Evolutionary conservation across 139 green algal species (phyloP), one percentile per base, ranked within the genome.

Genomic region (Edaphochlamys debaryana): DNA sequence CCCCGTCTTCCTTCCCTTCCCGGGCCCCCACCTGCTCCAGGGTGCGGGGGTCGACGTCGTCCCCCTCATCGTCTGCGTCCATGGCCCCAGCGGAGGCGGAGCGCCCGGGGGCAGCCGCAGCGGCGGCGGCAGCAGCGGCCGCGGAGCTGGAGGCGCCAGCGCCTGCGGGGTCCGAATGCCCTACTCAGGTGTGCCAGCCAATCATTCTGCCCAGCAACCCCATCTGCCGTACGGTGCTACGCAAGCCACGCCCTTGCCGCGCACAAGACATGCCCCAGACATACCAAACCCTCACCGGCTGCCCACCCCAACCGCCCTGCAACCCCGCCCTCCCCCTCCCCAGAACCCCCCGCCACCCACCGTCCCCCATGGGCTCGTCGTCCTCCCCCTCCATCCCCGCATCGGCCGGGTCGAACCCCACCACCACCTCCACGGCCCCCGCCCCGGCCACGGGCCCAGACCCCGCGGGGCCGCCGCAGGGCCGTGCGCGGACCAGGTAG

Each of bases 1-100:
- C n/a, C n/a, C n/a, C n/a, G n/a, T n/a, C n/a, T n/a, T n/a, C n/a
- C n/a, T n/a, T n/a, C n/a, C n/a, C n/a, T n/a, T n/a, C n/a, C n/a
- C n/a, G n/a, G n/a, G n/a, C n/a, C n/a, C n/a, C n/a, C n/a, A n/a
- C n/a, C 48, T 88, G 75, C 62, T 73, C 71, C 69, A 96, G 82
- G 11, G 92, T 94, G 69, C 92, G 88, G 0, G 93, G 90, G 82
- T 93, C 92, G 19, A 94, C 74, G 56, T 93, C 91, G 37, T 87
- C 85, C 54, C 90, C 89, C 41, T 90, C 88, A 76, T 89, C 74
- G 38, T 84, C 78, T 9, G 17, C 52, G 52, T 4, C 52, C 4
- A 4, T 20, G 52, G 17, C 52, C 42, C 17, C 71, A 41, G n/a
- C 62, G 29, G 7, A 22, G 17, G 20, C 29, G 19, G 25, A 15